Evolutionary conservation across 2,329 filamentous ascomycete genomes (phyloP).

Genomic region (Fusarium dlaminii): DNA sequence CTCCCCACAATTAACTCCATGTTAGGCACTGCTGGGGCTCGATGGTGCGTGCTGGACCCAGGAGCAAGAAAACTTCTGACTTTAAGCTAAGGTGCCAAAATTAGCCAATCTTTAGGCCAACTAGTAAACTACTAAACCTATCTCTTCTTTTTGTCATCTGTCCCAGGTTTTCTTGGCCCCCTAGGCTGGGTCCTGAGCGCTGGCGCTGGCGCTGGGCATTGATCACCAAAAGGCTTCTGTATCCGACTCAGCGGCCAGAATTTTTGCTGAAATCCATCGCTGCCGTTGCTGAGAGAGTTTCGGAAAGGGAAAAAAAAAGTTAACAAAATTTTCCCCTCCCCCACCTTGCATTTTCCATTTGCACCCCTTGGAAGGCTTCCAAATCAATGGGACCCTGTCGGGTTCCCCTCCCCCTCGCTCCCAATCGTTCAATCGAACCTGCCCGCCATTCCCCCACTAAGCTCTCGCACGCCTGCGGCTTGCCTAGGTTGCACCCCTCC

Average conservation of each 20-base stretch:
- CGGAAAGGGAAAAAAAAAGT: constrained; percentile 23
- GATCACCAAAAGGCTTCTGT: constrained; percentile 32
- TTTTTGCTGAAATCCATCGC: constrained; percentile 22
- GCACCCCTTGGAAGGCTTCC: constrained; percentile 22
- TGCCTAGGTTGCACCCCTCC: constrained; percentile 36
- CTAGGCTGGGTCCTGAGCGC: not conserved
- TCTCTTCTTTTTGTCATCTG: not conserved
- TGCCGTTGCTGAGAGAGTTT: constrained; percentile 27
- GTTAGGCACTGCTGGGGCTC: constrained; percentile 35
- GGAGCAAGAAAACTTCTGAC: not conserved
- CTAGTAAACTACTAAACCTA: not conserved
- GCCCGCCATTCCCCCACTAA: constrained; percentile 41
- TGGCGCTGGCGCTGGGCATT: constrained; percentile 27
- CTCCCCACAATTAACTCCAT: constrained; percentile 22
- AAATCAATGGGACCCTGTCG: constrained; percentile 24
- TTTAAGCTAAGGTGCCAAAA: not conserved
- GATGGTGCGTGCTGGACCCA: constrained; percentile 20
- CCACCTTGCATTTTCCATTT: constrained; percentile 15
- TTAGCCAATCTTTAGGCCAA: not conserved
- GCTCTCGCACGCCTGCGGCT: constrained; percentile 32
- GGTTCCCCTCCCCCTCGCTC: constrained; percentile 36
- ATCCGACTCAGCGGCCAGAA: constrained; percentile 29
- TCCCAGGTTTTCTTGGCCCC: not conserved
- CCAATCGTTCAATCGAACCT: constrained; percentile 36
- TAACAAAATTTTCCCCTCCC: constrained; percentile 33